Percentiles rank a stretch among this genome's conserved stretches.
Conservation (phyloP, 306 rosid species). For the cucumber (Cucumis sativus) region DNA sequence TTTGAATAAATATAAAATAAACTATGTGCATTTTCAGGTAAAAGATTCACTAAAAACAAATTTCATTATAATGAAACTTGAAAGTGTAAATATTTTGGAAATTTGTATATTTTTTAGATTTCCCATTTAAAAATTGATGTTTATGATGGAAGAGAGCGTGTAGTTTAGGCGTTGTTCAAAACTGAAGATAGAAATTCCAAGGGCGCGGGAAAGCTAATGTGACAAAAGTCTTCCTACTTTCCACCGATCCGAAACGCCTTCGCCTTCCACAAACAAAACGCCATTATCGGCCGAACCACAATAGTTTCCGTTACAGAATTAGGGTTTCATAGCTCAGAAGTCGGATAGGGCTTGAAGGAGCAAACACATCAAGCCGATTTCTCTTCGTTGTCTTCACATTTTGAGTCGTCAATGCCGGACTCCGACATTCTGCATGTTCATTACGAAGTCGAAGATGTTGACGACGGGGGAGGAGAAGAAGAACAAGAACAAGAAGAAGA, state of each 20-base stretch:
- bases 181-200: background rate
- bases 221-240: too few species aligned
- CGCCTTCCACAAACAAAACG: background rate
- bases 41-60: too few species aligned
- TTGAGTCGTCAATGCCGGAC: background rate
- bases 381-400: background rate
- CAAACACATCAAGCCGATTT: background rate
- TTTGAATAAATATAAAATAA: too few species aligned
- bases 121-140: too few species aligned
- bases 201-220: background rate
- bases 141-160: too few species aligned
- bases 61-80: too few species aligned
- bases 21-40: too few species aligned
- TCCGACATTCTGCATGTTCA: background rate
- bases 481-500: constrained; percentile 8
- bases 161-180: too few species aligned
- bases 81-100: too few species aligned
- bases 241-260: background rate
- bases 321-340: background rate
- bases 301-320: background rate
- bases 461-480: background rate
- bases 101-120: too few species aligned
- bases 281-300: background rate
- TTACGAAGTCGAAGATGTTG: background rate
- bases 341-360: background rate